Evolutionary conservation across 2,329 filamentous ascomycete species (phyloP), one percentile per base, ranked within the genome.

Genomic region (Diaporthe sp.): DNA sequence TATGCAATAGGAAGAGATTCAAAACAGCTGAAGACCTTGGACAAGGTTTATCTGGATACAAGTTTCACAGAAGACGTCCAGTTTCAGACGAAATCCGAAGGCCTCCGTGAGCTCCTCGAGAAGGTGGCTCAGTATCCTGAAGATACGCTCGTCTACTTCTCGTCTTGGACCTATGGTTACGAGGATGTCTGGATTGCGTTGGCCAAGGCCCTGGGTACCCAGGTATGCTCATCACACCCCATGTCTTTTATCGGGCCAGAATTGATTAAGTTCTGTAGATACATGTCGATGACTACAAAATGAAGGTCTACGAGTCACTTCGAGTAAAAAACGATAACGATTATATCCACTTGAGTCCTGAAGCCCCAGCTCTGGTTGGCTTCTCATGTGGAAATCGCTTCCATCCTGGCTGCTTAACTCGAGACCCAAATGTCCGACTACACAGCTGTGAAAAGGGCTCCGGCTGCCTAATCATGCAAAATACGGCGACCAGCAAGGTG

Each of bases 121-220:
- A 93, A 95, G 77, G 88, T 98, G 0, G 82, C 84, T 0, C 80
- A 84, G 32, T 97, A 96, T 81, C 93, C 95, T 0, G 76, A 85
- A 1, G 90, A 94, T 51, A 97, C 95, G 0, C 82, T 93, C 0
- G 98, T 98, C 79, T 94, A 97, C 81, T 88, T 98, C 59, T 91
- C 95, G 73, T 91, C 95, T 0, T 98, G 96, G 95, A 98, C 96
- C 0, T 97, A 97, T 80, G 94, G 94, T 78, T 84, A 80, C 76
- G 96, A 98, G 81, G 94, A 97, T 70, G 95, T 98, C 0, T 98
- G 95, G 95, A 86, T 95, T 74, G 93, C 94, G 0, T 84, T 98
- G 0, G 92, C 95, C 0, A 89, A 92, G 30, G 90, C 91, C 15
- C 85, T 98, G 0, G 84, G 90, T 8, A 92, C 92, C 4, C 88